Evolutionary conservation across 495 filamentous ascomycete genomes (phyloP), one percentile per base, ranked within the genome.

Genomic region (Neurospora africana): DNA sequence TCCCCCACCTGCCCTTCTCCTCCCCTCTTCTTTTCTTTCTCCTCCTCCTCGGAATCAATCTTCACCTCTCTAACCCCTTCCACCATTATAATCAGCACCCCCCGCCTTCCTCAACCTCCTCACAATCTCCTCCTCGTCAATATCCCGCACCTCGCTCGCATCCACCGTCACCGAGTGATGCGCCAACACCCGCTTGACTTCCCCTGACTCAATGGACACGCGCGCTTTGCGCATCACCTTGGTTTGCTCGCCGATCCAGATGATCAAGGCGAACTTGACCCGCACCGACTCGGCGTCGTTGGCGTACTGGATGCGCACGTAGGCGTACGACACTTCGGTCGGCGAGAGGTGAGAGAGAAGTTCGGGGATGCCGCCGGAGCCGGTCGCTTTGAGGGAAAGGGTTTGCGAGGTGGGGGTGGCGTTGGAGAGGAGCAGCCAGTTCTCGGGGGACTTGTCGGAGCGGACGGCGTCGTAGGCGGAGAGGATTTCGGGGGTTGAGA

Each of bases 191-290:
- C 79, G 82, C 80, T 88, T 88, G 40, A 89, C 87, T 69, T 76
- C 80, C n/a, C 84, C 85, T 75, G 79, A 82, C 83, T 89, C 86
- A 78, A 89, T 86, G 73, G 82, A 83, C 58, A 86, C 86, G 67
- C 87, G 80, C 9, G 86, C 87, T 77, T 89, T 89, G 27, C 86
- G 81, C 87, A 89, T 89, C 38, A 88, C 83, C 75, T 85, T 86
- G 1, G 86, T 86, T 37, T 74, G 68, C 75, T 83, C 79, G 71
- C 87, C 87, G 75, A 87, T 87, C 86, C 86, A 89, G 43, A 88
- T 82, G 30, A 89, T 78, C 17, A 89, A 75, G 7, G 81, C 82
- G 74, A 89, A 89, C 79, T 89, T 89, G 74, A 88, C 83, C n/a
- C 87, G 80, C 79, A 81, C 86, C 76, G 78, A 81, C 80, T 89